phyloP scores from a whole-genome alignment of 768 basidiomycete genomes.

The Artomyces pyxidatus region DNA sequence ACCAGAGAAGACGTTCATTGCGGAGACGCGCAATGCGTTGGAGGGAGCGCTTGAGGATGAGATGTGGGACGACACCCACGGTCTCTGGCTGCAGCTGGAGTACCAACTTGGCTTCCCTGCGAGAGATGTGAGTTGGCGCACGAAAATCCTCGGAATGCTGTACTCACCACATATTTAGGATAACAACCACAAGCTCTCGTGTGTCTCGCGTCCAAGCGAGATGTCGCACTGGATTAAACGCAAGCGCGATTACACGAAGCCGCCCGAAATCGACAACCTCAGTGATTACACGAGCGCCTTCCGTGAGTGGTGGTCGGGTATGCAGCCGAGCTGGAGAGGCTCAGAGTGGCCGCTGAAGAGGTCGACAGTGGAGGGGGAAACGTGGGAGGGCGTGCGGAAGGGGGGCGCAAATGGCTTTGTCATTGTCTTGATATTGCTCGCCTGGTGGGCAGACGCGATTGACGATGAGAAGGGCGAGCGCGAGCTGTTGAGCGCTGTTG shows the following conservation, averaged over 20 bases:
- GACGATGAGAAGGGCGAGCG: background rate
- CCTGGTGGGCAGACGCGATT: background rate
- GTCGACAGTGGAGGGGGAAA: background rate
- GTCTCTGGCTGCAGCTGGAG: too few species aligned
- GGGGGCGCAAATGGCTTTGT: background rate
- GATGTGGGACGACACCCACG: too few species aligned
- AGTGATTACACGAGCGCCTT: background rate
- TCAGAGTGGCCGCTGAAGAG: background rate
- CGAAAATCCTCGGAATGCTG: too few species aligned
- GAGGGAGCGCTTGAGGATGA: too few species aligned
- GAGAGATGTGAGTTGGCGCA: too few species aligned
- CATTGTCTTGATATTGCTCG: background rate
- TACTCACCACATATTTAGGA: too few species aligned
- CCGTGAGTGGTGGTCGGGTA: background rate
- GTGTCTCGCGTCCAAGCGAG: background rate
- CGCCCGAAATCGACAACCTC: background rate
- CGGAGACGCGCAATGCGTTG: too few species aligned
- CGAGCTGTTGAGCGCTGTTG: background rate
- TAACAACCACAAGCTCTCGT: too few species aligned
- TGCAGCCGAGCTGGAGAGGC: background rate
- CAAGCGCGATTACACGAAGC: background rate
- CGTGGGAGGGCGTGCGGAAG: background rate
- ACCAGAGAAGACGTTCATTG: too few species aligned
- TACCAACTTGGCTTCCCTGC: too few species aligned
- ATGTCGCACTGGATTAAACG: background rate